Conservation (phyloP, 1,284 basidiomycete genomes). For the Trichosporon sp. region DNA sequence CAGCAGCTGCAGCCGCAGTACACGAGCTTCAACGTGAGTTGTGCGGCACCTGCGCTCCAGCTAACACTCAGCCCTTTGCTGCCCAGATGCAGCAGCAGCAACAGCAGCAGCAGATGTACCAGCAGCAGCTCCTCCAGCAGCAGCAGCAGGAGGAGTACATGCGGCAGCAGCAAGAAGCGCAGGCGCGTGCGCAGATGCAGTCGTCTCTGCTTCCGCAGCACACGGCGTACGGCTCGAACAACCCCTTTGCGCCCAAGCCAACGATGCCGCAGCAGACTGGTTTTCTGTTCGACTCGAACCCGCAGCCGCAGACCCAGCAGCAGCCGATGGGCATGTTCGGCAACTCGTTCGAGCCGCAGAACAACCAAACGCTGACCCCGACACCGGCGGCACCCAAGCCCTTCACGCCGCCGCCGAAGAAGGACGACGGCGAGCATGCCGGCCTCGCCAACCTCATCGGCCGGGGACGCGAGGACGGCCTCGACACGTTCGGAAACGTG, state of each 20-base stretch:
- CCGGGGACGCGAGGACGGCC: conserved; percentile 74
- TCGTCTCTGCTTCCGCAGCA: conserved; percentile 61
- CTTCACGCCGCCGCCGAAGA: conserved; percentile 43
- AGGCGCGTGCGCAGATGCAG: conserved; percentile 59
- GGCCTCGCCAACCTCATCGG: conserved; percentile 79
- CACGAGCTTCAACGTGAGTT: conserved; percentile 57
- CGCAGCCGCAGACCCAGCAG: neutral
- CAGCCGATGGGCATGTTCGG: conserved; percentile 16
- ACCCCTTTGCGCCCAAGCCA: conserved; percentile 72
- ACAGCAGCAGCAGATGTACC: conserved; percentile 55
- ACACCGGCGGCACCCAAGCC: conserved; percentile 41
- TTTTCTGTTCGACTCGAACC: conserved; percentile 37
- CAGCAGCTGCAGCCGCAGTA: conserved; percentile 66
- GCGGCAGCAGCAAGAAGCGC: conserved; percentile 64
- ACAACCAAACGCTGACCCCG: conserved; percentile 21
- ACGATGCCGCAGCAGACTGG: conserved; percentile 55
- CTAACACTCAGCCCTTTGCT: conserved; percentile 56
- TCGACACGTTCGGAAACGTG: conserved; percentile 90
- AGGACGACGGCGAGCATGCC: conserved; percentile 69
- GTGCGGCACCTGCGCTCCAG: neutral
- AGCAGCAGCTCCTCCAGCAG: conserved; percentile 62
- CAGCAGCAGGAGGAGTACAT: conserved; percentile 56
- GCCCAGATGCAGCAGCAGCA: conserved; percentile 57
- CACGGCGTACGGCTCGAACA: conserved; percentile 80
- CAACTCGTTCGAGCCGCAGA: conserved; percentile 28